Evolutionary conservation across 441 rosid species (phyloP).

Genomic region (Hura crepitans): DNA sequence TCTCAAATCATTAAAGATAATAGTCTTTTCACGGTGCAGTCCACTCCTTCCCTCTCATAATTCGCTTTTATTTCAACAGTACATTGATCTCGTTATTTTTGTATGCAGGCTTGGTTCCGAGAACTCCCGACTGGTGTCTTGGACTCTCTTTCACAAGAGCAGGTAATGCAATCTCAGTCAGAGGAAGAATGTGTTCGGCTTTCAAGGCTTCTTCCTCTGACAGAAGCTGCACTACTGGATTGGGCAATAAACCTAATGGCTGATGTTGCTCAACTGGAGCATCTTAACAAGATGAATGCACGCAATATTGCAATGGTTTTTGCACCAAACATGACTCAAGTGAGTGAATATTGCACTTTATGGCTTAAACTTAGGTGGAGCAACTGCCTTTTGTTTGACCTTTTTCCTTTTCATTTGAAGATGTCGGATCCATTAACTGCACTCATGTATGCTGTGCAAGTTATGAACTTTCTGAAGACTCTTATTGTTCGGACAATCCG

Average conservation of each 20-base stretch:
- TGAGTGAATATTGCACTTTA: slow-evolving; percentile 22
- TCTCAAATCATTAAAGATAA: not conserved
- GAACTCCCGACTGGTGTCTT: slow-evolving; percentile 78
- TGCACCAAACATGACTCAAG: slow-evolving; percentile 96
- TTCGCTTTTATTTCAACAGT: not conserved
- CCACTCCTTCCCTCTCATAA: not conserved
- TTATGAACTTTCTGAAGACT: slow-evolving; percentile 77
- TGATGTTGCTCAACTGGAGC: slow-evolving; percentile 74
- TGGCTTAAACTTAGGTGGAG: not conserved
- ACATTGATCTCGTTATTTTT: not conserved
- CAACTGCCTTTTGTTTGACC: not conserved
- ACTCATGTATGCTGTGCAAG: slow-evolving; percentile 81
- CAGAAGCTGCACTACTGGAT: slow-evolving; percentile 74
- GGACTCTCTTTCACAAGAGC: slow-evolving; percentile 71
- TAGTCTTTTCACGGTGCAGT: not conserved
- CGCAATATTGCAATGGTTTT: slow-evolving; percentile 90
- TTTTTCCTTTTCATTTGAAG: slow-evolving; percentile 39
- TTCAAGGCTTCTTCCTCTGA: slow-evolving; percentile 57
- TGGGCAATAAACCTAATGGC: slow-evolving; percentile 95
- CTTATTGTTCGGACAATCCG: slow-evolving; percentile 52
- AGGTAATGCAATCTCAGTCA: slow-evolving; percentile 72
- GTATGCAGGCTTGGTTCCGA: slow-evolving; percentile 88
- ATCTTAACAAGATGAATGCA: slow-evolving; percentile 81
- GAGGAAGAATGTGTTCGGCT: slow-evolving; percentile 72
- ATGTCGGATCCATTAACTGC: slow-evolving; percentile 88